Evolutionary conservation across 805 yeast genomes (phyloP), one percentile per base, ranked within the genome.

Genomic region (Kuraishia capsulata): DNA sequence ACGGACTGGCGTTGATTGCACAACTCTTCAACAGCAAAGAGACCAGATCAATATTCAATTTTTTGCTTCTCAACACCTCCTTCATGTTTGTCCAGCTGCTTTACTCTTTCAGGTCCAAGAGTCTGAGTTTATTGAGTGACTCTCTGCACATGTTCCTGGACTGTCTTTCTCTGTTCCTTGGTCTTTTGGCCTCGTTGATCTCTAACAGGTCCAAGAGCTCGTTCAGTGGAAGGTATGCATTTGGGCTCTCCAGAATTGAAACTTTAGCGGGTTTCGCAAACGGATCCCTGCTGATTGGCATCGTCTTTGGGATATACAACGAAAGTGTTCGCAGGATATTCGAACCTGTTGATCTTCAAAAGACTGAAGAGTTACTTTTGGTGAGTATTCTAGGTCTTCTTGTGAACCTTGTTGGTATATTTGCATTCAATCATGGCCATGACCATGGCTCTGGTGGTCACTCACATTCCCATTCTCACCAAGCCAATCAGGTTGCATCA

Each of bases 61-160:
- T 90, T 51, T 61, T 92, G 35, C 58, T 90, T 45, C 68, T 92
- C 43, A 92, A 92, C 59, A 77, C 95, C 10, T 74, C 92, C 2
- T 92, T 92, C 61, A 92, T 92, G 99, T 76, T 92, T 51, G 79
- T 92, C 30, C 99, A 92, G 62, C 68, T 92, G 46, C 62, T 92
- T 8, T 92, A 92, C 56, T 89, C 97, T 1, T 82, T 92, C 61
- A 71, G 95, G 44, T 88, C 97, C 1, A 89, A 85, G 52, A 90
- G 97, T 0, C 64, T 92, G 34, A 97, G 98, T 9, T 65, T 92
- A 19, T 59, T 92, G 38, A 87, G 96, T 16, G 99, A 92, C 53
- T 87, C 96, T 1, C 68, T 92, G 38, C 99, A 92, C 58, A 92
- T 92, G 99, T 83, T 95, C 2, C 67, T 92, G 40, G 99, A 92